Evolutionary conservation across 2,329 filamentous ascomycete genomes (phyloP).

Genomic region (Peltaster fructicola): DNA sequence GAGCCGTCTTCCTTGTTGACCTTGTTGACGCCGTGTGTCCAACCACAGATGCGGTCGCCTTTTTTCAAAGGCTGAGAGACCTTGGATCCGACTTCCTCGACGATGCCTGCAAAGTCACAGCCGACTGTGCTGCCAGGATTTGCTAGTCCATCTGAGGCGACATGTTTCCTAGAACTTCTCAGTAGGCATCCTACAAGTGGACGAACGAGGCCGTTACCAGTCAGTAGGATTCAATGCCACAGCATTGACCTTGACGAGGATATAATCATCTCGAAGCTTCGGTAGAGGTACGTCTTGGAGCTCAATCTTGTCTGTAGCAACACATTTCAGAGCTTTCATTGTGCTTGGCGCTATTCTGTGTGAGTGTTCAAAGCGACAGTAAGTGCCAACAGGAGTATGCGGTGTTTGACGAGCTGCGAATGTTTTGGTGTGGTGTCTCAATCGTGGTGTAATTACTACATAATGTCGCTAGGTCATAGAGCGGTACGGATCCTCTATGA

Average conservation of each 20-base stretch:
- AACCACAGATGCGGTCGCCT: constrained; percentile 35
- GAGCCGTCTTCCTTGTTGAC: constrained; percentile 23
- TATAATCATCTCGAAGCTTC: constrained; percentile 29
- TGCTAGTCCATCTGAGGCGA: constrained; percentile 1
- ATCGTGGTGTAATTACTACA: too few species aligned
- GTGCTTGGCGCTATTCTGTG: too few species aligned
- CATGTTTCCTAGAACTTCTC: constrained; percentile 4
- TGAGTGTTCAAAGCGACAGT: too few species aligned
- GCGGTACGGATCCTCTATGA: too few species aligned
- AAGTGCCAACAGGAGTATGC: too few species aligned
- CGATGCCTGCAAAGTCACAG: constrained; percentile 36
- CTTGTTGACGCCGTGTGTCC: constrained; percentile 27
- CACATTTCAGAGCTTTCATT: constrained; percentile 21
- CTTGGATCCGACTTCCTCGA: constrained; percentile 31
- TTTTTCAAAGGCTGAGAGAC: constrained; percentile 28
- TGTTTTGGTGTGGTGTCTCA: too few species aligned
- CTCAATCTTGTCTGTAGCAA: constrained; percentile 20
- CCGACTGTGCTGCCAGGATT: constrained; percentile 20
- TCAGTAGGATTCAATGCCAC: constrained; percentile 6
- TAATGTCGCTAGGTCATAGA: too few species aligned
- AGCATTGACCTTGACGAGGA: constrained; percentile 34
- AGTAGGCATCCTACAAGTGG: background rate
- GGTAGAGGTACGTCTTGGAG: constrained; percentile 24
- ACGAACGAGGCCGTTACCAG: constrained; percentile 4
- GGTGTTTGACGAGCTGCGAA: too few species aligned